These are phyloP conservation scores for Dactylellina leptospora DNA, from an alignment of 2,329 filamentous ascomycete genomes.

Conservation along the genomic window DNA sequence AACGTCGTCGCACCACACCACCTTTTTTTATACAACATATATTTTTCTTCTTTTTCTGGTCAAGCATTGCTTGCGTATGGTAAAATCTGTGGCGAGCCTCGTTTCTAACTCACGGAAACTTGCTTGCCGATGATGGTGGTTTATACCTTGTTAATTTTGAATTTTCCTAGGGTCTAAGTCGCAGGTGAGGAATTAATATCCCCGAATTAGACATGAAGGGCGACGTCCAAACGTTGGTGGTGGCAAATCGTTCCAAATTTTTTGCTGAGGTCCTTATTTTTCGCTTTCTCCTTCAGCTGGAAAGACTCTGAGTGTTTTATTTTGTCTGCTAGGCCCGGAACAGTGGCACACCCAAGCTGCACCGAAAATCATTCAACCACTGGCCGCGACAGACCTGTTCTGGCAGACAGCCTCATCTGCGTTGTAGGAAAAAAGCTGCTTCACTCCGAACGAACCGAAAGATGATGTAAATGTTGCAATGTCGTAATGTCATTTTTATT, in stretches of 20 bases:
- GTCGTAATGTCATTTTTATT: not conserved
- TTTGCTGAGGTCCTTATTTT: not conserved
- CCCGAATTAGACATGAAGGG: conserved; percentile 4
- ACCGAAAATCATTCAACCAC: not conserved
- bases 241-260: conserved; percentile 31
- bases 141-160: not conserved
- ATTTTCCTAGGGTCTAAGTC: not conserved
- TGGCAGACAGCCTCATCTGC: not conserved
- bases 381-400: no score
- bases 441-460: no score
- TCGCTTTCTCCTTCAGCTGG: conserved; percentile 8
- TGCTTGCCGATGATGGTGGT: conserved; percentile 18
- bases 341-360: conserved; percentile 37
- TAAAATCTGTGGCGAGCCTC: conserved; percentile 44
- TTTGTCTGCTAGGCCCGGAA: conserved; percentile 23
- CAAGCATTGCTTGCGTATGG: conserved; percentile 32
- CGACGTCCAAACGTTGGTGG: conserved; percentile 33
- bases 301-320: conserved; percentile 13
- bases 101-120: conserved; percentile 14
- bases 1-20: conserved; percentile 40
- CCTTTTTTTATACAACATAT: no score
- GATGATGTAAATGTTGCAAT: not conserved
- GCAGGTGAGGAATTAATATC: no score
- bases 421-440: not conserved
- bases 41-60: conserved; percentile 1